A percentile compares a stretch with the other conserved stretches of the same genome.
Evolutionary conservation across 1,284 basidiomycete species (phyloP).

Genomic region (Microbotryomycetes sp.): DNA sequence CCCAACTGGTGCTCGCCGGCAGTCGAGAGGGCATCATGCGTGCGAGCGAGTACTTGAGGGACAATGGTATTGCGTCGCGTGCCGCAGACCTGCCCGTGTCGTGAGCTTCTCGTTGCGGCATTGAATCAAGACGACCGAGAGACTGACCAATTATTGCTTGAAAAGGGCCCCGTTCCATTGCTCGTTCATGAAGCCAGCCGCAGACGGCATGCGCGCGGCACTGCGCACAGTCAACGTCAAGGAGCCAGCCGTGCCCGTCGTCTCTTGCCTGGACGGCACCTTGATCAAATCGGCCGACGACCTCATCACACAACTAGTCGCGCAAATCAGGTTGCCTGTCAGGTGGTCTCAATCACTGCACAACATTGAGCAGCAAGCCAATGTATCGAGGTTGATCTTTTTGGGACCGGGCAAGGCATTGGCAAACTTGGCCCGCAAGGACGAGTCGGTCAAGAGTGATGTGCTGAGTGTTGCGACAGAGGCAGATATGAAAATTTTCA

Average conservation of each 20-base stretch:
- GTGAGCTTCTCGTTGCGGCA: conserved; percentile 17
- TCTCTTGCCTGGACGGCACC: conserved; percentile 32
- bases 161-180: conserved; percentile 36
- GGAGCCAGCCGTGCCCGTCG: conserved; percentile 31
- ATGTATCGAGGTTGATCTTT: conserved; percentile 30
- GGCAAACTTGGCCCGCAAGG: conserved; percentile 35
- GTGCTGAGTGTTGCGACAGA: conserved; percentile 30
- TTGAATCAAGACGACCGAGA: neutral
- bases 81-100: conserved; percentile 40
- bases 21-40: conserved; percentile 35
- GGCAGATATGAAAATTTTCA: conserved; percentile 17
- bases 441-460: conserved; percentile 20
- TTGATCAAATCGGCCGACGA: conserved; percentile 29
- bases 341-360: conserved; percentile 34
- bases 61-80: conserved; percentile 33
- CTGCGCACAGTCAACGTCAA: conserved; percentile 22
- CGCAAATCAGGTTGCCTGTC: conserved; percentile 36
- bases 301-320: conserved; percentile 32
- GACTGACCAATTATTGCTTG: neutral
- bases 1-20: conserved; percentile 37
- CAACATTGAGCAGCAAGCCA: conserved; percentile 12
- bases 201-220: conserved; percentile 34
- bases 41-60: conserved; percentile 32
- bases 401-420: conserved; percentile 38
- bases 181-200: conserved; percentile 37